phyloP scores from a whole-genome alignment of 2,329 filamentous ascomycete species.

The Biscogniauxia mediterranea region DNA sequence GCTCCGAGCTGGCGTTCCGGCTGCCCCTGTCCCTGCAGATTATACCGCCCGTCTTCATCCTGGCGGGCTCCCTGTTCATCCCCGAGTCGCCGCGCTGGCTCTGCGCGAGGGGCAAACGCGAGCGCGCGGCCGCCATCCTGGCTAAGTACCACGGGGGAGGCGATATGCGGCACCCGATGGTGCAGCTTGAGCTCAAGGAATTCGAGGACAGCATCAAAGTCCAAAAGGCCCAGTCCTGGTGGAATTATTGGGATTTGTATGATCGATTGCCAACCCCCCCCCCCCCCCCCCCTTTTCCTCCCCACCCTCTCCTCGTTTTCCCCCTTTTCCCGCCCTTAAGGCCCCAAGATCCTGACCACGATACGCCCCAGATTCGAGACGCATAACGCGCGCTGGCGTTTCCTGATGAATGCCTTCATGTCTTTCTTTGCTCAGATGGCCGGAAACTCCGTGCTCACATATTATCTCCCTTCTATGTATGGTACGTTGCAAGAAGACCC shows the following conservation, averaged over 20 bases:
- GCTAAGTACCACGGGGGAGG: conserved; percentile 35
- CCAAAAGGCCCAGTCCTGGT: conserved; percentile 21
- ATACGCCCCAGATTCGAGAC: conserved; percentile 12
- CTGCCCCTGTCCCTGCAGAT: conserved; percentile 40
- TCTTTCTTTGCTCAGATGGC: conserved; percentile 8
- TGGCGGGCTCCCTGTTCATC: conserved; percentile 34
- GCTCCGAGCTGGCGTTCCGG: conserved; percentile 27
- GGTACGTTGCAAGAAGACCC: background rate
- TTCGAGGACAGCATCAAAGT: conserved; percentile 38
- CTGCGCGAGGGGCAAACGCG: conserved; percentile 37
- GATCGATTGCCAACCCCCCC: background rate
- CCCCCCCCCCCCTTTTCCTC: no score
- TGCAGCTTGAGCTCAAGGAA: conserved; percentile 40
- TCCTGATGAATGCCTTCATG: conserved; percentile 15
- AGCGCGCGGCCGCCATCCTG: conserved; percentile 36
- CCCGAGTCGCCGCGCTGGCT: conserved; percentile 45
- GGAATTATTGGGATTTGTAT: conserved; percentile 30
- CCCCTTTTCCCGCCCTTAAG: background rate
- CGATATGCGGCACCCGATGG: conserved; percentile 34
- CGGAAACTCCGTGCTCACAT: conserved; percentile 9
- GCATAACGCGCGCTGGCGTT: conserved; percentile 22
- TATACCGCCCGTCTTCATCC: conserved; percentile 37
- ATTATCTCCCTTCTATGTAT: conserved; percentile 19
- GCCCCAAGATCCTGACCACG: background rate
- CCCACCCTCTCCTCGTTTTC: no score